Conservation (phyloP, 225 moss, liverwort and hornwort genomes). For the Polytrichum commune region DNA sequence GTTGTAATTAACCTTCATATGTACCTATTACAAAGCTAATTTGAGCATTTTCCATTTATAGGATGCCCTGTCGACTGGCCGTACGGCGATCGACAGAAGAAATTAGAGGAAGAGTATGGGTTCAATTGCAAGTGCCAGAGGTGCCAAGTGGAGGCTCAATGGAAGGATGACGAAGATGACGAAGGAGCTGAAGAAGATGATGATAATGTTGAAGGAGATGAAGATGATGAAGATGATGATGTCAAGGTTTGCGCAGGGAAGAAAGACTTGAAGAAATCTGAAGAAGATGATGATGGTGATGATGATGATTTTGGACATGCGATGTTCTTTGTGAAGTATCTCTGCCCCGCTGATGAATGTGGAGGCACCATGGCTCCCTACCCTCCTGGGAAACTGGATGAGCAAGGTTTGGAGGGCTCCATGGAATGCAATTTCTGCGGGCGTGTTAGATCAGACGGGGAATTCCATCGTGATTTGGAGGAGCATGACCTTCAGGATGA, state of each 20-base stretch:
- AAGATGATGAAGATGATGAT: constrained; percentile 19
- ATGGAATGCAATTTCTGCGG: constrained; percentile 98
- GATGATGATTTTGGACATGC: constrained; percentile 77
- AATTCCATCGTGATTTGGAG: constrained; percentile 66
- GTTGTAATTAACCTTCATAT: no score
- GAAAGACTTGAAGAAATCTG: background rate
- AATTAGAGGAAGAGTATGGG: constrained; percentile 72
- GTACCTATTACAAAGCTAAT: constrained; percentile 56
- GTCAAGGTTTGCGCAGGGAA: constrained; percentile 1
- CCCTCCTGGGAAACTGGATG: constrained; percentile 33
- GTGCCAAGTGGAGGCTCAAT: constrained; percentile 64
- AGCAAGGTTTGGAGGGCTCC: constrained; percentile 30
- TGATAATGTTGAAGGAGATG: constrained; percentile 15
- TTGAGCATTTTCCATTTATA: no score
- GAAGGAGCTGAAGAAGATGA: constrained; percentile 23
- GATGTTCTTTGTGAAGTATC: constrained; percentile 90
- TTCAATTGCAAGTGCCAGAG: constrained; percentile 77
- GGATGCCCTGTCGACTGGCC: constrained; percentile 87
- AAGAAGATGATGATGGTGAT: constrained; percentile 8
- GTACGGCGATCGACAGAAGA: constrained; percentile 61
- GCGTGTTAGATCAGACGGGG: constrained; percentile 66
- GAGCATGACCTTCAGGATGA: constrained; percentile 48
- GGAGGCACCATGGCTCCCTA: constrained; percentile 97
- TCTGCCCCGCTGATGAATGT: constrained; percentile 81
- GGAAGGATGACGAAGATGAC: constrained; percentile 54